Conservation (phyloP, 2,329 filamentous ascomycete genomes). For the Graphilbum sp. region DNA sequence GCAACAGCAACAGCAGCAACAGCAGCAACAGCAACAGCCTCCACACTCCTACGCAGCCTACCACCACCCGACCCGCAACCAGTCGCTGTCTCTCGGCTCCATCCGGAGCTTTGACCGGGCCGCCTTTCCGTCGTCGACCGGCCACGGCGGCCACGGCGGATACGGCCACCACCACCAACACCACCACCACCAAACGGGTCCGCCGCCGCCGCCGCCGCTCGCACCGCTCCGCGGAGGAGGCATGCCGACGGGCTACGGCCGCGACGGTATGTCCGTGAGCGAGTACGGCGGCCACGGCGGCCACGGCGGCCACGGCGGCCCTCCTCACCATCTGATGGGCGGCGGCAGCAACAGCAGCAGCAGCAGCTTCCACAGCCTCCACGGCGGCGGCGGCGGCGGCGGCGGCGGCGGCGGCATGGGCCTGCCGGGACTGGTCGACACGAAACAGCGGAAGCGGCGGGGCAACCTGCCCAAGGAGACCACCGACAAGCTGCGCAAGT, state of each 20-base stretch:
- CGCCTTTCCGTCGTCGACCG: constrained; percentile 20
- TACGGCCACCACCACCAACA: background rate
- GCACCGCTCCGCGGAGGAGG: background rate
- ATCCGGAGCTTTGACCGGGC: constrained; percentile 25
- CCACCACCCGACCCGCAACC: constrained; percentile 26
- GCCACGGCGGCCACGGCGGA: background rate
- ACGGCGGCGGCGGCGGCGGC: constrained; percentile 2
- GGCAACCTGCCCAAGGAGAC: constrained; percentile 86
- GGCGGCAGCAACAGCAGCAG: constrained; percentile 17
- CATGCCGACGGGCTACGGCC: constrained; percentile 15
- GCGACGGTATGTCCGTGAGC: constrained; percentile 25
- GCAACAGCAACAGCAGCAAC: background rate
- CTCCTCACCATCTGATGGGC: too few relatives aligned
- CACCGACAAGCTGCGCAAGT: constrained; percentile 63
- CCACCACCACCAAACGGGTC: background rate
- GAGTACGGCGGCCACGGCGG: constrained; percentile 17
- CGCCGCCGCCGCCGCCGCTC: background rate
- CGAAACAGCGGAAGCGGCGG: constrained; percentile 45
- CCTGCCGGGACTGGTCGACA: constrained; percentile 16
- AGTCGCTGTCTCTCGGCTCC: constrained; percentile 29
- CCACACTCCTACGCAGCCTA: constrained; percentile 12
- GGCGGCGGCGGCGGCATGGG: background rate
- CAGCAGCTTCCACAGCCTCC: background rate
- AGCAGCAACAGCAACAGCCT: background rate
- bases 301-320: constrained; percentile 15